Percentiles rank a stretch among this genome's conserved stretches.
These are phyloP conservation scores for Suillus luteus DNA, from an alignment of 768 basidiomycete species.

Conservation along the genomic window DNA sequence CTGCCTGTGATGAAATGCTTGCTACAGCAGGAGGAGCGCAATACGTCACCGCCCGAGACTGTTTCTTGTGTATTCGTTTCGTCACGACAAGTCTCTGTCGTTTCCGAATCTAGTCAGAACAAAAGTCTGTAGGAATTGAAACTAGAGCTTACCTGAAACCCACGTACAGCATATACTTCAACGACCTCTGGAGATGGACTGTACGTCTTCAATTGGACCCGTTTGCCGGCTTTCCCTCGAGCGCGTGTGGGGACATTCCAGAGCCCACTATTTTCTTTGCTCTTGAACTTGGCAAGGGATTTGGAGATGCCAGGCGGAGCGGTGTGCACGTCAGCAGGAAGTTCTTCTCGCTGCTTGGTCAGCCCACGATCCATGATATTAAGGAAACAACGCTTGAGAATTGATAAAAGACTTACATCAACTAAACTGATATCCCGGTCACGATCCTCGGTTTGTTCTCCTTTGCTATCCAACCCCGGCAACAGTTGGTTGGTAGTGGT, in stretches of 20 bases:
- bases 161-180: neutral
- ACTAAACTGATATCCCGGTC: neutral
- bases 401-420: neutral
- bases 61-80: neutral
- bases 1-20: neutral
- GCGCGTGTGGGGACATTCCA: neutral
- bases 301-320: no score
- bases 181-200: neutral
- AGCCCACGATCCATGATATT: neutral
- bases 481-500: neutral
- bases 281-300: neutral
- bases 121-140: no score
- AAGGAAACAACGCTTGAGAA: neutral
- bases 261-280: neutral
- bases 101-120: neutral
- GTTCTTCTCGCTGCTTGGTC: neutral
- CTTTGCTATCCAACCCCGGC: neutral
- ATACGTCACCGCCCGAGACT: neutral
- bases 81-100: neutral
- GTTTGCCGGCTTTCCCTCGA: neutral
- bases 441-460: neutral
- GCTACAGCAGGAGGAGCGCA: neutral
- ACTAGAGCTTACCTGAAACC: neutral
- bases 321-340: neutral
- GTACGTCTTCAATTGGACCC: no score